These are phyloP conservation scores for Saccharomycopsis sp. DNA, from an alignment of 805 yeast species.

Conservation along the genomic window DNA sequence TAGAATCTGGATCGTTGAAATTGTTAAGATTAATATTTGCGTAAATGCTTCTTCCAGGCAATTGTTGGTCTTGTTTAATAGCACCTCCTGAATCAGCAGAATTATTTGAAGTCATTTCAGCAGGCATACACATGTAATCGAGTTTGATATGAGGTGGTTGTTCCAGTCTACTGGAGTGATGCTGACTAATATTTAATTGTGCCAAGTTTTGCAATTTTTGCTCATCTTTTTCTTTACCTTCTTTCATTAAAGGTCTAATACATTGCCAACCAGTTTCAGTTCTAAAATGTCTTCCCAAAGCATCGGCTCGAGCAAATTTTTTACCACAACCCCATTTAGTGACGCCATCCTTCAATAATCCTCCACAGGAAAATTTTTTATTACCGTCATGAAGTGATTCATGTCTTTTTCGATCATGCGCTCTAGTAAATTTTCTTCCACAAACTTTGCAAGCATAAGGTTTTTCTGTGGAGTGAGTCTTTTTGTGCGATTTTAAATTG, in stretches of 20 bases:
- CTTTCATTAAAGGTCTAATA: constrained; percentile 57
- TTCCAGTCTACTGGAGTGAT: not conserved
- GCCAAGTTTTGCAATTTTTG: not conserved
- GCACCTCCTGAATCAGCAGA: too few species aligned
- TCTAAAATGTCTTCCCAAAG: constrained; percentile 66
- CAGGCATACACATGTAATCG: too few species aligned
- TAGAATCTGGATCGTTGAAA: constrained; percentile 8
- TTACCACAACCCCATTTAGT: constrained; percentile 73
- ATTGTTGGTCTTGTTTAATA: not conserved
- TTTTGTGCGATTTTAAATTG: constrained; percentile 68
- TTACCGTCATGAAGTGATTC: constrained; percentile 70
- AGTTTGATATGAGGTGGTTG: too few species aligned
- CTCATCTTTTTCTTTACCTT: constrained; percentile 28
- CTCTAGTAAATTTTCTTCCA: constrained; percentile 63
- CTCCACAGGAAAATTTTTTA: constrained; percentile 63
- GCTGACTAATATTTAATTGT: not conserved
- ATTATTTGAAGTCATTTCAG: too few species aligned
- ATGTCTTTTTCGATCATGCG: constrained; percentile 72
- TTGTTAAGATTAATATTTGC: constrained; percentile 4
- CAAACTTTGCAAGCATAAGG: constrained; percentile 64
- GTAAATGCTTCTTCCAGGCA: not conserved
- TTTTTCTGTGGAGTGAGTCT: constrained; percentile 70
- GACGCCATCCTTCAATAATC: constrained; percentile 46
- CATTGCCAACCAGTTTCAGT: constrained; percentile 72
- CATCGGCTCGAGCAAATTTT: constrained; percentile 71